Evolutionary conservation across 1,139 yeast species (phyloP), one percentile per base, ranked within the genome.

Genomic region (Meyerozyma athensensis): DNA sequence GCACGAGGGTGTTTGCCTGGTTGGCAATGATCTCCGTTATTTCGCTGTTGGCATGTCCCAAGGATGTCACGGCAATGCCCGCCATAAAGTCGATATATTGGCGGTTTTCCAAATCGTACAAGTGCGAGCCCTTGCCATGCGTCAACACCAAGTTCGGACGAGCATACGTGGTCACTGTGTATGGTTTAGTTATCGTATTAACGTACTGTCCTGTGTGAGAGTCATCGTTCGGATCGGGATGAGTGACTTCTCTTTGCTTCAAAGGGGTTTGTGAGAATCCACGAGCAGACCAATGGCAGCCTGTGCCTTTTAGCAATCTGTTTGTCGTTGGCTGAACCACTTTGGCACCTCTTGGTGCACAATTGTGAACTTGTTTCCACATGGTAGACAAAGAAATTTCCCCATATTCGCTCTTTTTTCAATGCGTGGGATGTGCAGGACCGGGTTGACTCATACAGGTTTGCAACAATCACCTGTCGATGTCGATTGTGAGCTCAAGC

Each of bases 61-160:
- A 68, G 1, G 86, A 81, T n/a, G 96, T 90, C 12, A 92, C 98
- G 1, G 98, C 97, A 48, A 92, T 89, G 36, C 98, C 98, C 2
- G 97, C 89, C 2, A 90, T 81, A 61, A 92, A 90, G 58, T 92
- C 98, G 38, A 92, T 73, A 56, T 84, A 92, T 54, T 83, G 74
- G 37, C 82, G 69, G 52, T 85, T 74, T 53, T 85, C 90, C 38
- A 84, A 63, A 55, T 92, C 98, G 68, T 81, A 86, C 41, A 87
- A 59, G 42, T 72, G 64, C 10, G 87, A 74, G 4, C 95, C 95
- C 51, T 81, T 65, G 13, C 95, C 96, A 40, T 76, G 81, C 26
- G 80, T 74, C 43, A 81, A 67, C 8, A 81, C 84, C 39, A 86
- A 58, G 38, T 74, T 66, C n/a, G 96, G 96, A 43, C 94, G 77